These are phyloP conservation scores for Apiospora aurea DNA, from an alignment of 2,329 filamentous ascomycete genomes.

Conservation along the genomic window DNA sequence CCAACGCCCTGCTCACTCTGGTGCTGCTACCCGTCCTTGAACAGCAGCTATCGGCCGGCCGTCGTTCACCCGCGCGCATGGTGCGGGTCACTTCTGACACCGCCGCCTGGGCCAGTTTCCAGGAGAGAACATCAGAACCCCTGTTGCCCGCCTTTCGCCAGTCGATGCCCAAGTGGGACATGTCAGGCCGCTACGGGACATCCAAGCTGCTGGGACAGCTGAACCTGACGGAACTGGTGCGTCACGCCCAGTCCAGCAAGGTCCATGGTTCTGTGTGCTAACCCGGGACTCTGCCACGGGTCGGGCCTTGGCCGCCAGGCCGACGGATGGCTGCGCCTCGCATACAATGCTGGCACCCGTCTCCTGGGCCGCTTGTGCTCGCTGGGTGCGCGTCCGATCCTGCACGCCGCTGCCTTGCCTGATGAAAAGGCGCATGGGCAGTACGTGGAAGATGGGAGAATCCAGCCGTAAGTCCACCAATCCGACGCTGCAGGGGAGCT, in stretches of 20 bases:
- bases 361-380: conserved; percentile 26
- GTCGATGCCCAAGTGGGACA: conserved; percentile 25
- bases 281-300: conserved; percentile 30
- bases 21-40: conserved; percentile 43
- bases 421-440: conserved; percentile 32
- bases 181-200: conserved; percentile 31
- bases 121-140: not conserved
- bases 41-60: no score
- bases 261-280: conserved; percentile 25
- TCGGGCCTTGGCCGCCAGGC: conserved; percentile 31
- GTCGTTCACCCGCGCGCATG: no score
- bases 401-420: conserved; percentile 31
- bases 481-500: no score
- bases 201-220: conserved; percentile 44
- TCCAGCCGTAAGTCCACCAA: conserved; percentile 29
- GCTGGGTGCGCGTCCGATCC: conserved; percentile 31
- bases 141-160: conserved; percentile 22
- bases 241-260: conserved; percentile 30
- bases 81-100: no score
- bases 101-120: no score
- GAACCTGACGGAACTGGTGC: conserved; percentile 41
- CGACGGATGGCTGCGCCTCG: conserved; percentile 24
- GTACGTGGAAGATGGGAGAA: conserved; percentile 31
- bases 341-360: conserved; percentile 24
- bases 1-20: conserved; percentile 43